Evolutionary conservation across 768 basidiomycete species (phyloP).

Genomic region (Russula ochroleuca): DNA sequence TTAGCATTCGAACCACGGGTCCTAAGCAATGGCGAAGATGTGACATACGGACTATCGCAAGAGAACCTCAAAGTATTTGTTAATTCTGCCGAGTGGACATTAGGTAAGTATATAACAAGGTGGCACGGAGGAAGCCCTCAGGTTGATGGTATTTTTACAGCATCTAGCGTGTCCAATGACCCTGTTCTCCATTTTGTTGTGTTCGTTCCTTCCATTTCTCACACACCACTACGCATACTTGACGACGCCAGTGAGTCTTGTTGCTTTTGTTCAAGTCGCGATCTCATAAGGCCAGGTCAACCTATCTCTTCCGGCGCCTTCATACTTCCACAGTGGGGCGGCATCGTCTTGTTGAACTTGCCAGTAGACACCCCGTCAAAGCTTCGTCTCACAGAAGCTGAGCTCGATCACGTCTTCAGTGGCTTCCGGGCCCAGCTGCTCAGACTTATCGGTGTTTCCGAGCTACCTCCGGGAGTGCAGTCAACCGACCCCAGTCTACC

Average conservation of each 20-base stretch:
- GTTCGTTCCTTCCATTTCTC: slow-evolving; percentile 72
- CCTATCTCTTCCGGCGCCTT: slow-evolving; percentile 60
- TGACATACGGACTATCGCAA: slow-evolving; percentile 56
- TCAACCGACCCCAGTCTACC: slow-evolving; percentile 28
- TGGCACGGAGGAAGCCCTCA: not conserved
- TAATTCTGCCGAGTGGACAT: slow-evolving; percentile 93
- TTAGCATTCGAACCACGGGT: slow-evolving; percentile 67
- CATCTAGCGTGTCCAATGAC: slow-evolving; percentile 88
- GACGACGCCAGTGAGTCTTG: slow-evolving; percentile 44
- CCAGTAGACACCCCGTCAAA: slow-evolving; percentile 33
- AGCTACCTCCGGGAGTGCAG: slow-evolving; percentile 48
- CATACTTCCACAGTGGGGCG: slow-evolving; percentile 91
- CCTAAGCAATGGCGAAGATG: slow-evolving; percentile 35
- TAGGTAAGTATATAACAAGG: slow-evolving; percentile 52
- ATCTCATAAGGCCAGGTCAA: slow-evolving; percentile 38
- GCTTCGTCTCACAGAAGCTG: slow-evolving; percentile 40
- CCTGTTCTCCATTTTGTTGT: slow-evolving; percentile 91
- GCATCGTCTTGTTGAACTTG: slow-evolving; percentile 75
- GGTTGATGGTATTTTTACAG: slow-evolving; percentile 39
- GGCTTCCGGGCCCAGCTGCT: slow-evolving; percentile 70
- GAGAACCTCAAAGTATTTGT: slow-evolving; percentile 91
- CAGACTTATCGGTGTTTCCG: slow-evolving; percentile 75
- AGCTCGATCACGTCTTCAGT: slow-evolving; percentile 52
- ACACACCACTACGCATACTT: slow-evolving; percentile 66
- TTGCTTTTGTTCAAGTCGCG: not conserved